Evolutionary conservation across 75 land plant species (phyloP), one percentile per base, ranked within the genome.

Genomic region (Pinus tabuliformis): DNA sequence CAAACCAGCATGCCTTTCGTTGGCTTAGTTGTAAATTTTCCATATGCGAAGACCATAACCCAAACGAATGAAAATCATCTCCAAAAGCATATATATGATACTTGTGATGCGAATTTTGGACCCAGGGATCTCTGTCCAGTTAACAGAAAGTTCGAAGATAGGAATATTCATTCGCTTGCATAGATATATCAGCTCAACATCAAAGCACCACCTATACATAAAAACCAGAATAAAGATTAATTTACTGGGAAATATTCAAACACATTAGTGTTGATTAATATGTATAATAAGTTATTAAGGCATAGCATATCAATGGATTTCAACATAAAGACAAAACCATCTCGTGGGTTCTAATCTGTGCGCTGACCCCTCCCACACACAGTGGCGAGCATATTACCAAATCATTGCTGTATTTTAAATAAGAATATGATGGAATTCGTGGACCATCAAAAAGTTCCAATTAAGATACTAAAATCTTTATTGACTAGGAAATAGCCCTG

Each of bases 51-150:
- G 86, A 12, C 96, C 90, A 83, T 95, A 97, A 52, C 98, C 98
- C 12, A 92, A 49, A 36, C 94, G 98, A 77, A 97, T 88, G 59
- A 92, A 86, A 18, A 86, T 84, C 72, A 97, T 89, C 87, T 97
- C 99, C 80, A 96, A 89, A 57, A 97, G 86, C 98, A 95, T 97
- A 84, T 97, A 93, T 13, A 90, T 75, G 61, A 97, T 92, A 82
- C 98, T 93, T 39, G 88, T 84, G n/a, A 90, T 72, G n/a, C 84
- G 87, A 75, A 97, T 91, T 80, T 97, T 97, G 28, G 99, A 97
- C 8, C 99, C 99, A 16, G 96, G 98, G 58, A 95, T 97, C 76
- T 97, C 99, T 42, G 92, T 80, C 99, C 99, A 97, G 59, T 80
- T 97, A 14, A 97, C 99, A 56, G 92, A 85, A 36, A 95, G 84